Evolutionary conservation across 192 early-diverging fungal genomes (phyloP).

Genomic region (Coemansia sp.): DNA sequence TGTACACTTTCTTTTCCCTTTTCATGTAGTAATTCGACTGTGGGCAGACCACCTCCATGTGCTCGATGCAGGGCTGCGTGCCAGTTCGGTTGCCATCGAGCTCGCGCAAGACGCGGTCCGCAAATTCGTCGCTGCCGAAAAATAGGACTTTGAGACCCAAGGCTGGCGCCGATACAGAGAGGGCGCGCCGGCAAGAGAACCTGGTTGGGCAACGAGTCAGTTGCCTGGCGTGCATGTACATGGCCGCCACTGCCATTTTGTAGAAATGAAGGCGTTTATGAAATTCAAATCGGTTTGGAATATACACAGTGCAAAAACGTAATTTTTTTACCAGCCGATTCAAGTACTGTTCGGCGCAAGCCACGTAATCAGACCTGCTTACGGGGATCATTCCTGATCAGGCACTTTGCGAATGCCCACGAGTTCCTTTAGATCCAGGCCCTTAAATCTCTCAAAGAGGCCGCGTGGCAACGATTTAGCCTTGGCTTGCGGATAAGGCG

Average conservation of each 20-base stretch:
- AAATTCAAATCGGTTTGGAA: neutral
- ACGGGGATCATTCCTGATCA: neutral
- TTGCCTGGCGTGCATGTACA: neutral
- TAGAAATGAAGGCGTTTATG: neutral
- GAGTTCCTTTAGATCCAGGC: neutral
- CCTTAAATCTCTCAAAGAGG: neutral
- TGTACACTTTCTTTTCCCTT: slow-evolving; percentile 7
- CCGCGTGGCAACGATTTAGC: neutral
- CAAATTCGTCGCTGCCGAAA: slow-evolving; percentile 88
- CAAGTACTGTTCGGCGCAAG: neutral
- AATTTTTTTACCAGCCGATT: neutral
- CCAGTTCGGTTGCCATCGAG: slow-evolving; percentile 56
- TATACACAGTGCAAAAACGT: neutral
- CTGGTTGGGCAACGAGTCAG: neutral
- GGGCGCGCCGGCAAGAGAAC: neutral
- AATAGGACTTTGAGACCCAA: slow-evolving; percentile 63
- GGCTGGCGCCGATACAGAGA: neutral
- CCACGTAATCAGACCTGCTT: neutral
- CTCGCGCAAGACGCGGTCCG: slow-evolving; percentile 57
- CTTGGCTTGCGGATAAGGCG: neutral
- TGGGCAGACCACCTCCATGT: slow-evolving; percentile 22
- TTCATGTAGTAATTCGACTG: slow-evolving; percentile 7
- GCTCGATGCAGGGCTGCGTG: slow-evolving; percentile 7
- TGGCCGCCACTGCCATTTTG: slow-evolving; percentile 3
- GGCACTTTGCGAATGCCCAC: neutral